Evolutionary conservation across 2,329 filamentous ascomycete genomes (phyloP).

Genomic region (Paraphaeosphaeria sporulosa): DNA sequence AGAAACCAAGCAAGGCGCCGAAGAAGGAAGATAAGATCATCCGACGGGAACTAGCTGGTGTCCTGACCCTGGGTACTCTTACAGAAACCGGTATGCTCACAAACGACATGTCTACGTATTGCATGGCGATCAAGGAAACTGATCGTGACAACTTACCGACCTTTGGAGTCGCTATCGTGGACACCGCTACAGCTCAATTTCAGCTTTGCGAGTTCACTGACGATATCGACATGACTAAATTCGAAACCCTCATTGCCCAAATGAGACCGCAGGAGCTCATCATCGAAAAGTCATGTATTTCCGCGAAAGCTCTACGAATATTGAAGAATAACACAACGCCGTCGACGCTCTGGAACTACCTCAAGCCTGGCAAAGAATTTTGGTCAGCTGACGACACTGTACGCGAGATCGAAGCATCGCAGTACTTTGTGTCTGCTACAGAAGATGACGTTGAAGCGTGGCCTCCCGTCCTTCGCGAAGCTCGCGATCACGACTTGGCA

Average conservation of each 20-base stretch:
- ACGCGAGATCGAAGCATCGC: constrained; percentile 79
- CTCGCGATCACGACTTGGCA: constrained; percentile 77
- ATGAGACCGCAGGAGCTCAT: constrained; percentile 87
- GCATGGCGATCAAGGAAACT: constrained; percentile 83
- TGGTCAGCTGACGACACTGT: constrained; percentile 85
- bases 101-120: constrained; percentile 96
- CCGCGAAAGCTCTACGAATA: constrained; percentile 88
- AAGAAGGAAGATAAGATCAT: constrained; percentile 90
- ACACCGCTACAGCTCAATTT: constrained; percentile 95
- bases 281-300: constrained; percentile 82
- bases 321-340: constrained; percentile 94
- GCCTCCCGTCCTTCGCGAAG: constrained; percentile 77
- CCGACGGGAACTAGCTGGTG: constrained; percentile 84
- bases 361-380: constrained; percentile 88
- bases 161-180: constrained; percentile 93
- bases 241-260: constrained; percentile 96
- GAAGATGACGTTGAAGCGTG: constrained; percentile 70
- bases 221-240: constrained; percentile 92
- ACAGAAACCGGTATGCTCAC: constrained; percentile 97
- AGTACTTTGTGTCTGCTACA: constrained; percentile 75
- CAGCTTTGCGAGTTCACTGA: constrained; percentile 91
- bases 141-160: constrained; percentile 76
- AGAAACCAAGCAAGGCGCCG: constrained; percentile 51
- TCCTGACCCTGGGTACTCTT: constrained; percentile 89
- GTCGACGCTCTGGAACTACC: constrained; percentile 92